Base-by-base conservation (phyloP, 2,329 filamentous ascomycete genomes). In the Sporothrix pallida region DNA sequence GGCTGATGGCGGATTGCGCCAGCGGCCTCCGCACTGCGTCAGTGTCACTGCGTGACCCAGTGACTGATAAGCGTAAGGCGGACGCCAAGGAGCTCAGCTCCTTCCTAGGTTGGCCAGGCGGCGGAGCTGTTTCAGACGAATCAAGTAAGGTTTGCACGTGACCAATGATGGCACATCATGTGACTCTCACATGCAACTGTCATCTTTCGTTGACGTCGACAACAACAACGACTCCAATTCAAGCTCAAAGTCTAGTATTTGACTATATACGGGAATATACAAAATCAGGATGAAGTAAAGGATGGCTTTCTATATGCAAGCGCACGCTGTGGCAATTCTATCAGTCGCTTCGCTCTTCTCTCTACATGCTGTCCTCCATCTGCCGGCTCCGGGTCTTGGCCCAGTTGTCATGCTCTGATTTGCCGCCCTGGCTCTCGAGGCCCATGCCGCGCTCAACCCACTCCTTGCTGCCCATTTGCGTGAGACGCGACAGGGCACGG, bases 391-490 rank as follows among this genome's bases (percentile, higher is more conserved):
- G 86, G 42, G 88, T 87, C 83, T 88, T 91, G 74, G 85, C 83
- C 89, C 90, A 93, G 76, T 85, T 86, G 73, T 92, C 90, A 77
- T 84, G 86, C 79, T 93, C 90, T 75, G 85, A 81, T 84, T 90
- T 89, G 2, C 72, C 91, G 13, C 91, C 91, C 75, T 86, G 83
- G 75, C 82, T 84, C 82, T 93, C 90, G 72, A 93, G 79, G 0
- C 91, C 87, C 86, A 90, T 89, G 1, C 89, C 95, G 15, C 94
- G 83, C 83, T 98, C 95, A 2, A 98, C 93, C 96, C 96, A 99
- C 81, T 98, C 92, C 81, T 90, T 89, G 81, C 93, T 96, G 23
- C 94, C 93, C 96, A 99, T 99, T 83, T 98, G 94, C 72, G 87
- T 92, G 75, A 99, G 83, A 73, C 96, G 86, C 72, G 92, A 95